Base-by-base conservation (phyloP, 768 basidiomycete species). In the Scleroderma bovista region DNA sequence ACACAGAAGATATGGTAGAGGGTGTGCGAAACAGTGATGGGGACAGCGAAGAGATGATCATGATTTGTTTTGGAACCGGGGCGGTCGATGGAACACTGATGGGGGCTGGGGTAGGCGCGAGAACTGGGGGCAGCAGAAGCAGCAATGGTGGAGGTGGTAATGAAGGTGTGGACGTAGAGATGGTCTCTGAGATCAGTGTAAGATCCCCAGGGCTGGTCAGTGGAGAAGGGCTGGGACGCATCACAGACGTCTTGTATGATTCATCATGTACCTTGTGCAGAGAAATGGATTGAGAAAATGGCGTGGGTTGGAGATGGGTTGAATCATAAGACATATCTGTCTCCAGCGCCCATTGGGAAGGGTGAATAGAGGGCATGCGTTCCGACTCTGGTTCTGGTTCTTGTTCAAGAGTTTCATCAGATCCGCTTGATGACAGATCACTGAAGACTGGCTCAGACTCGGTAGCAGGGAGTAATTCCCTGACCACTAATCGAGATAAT, bases 241-340 rank as follows among this genome's bases (percentile, higher is more conserved):
- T 69, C 62, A 85, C 74, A 0, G 88, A 88, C 0, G 87, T 87
- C 50, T 90, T 88, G 50, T 81, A 84, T 0, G 86, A 88, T 0
- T 59, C 68, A 54, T 90, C 88, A 10, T 58, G 61, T 4, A 74
- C 77, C 39, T 91, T 86, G 1, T 76, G 79, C 39, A 88, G 62
- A 0, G 70, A 68, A 6, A 68, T 55, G 6, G 74, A 73, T 41
- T 69, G n/a, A n/a, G n/a, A n/a, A n/a, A n/a, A n/a, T n/a, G n/a
- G n/a, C n/a, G n/a, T n/a, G n/a, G n/a, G n/a, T n/a, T n/a, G n/a
- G n/a, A n/a, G n/a, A n/a, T n/a, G n/a, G n/a, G n/a, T n/a, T n/a
- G n/a, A n/a, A n/a, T 90, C 88, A 54, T 85, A 91, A 0, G 88
- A 84, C 10, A 73, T 60, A 48, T 87, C 81, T 0, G 82, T 84